Percentiles rank a stretch among this genome's conserved stretches.
Conservation (phyloP, 2,329 filamentous ascomycete genomes). For the Fonsecaea erecta region DNA sequence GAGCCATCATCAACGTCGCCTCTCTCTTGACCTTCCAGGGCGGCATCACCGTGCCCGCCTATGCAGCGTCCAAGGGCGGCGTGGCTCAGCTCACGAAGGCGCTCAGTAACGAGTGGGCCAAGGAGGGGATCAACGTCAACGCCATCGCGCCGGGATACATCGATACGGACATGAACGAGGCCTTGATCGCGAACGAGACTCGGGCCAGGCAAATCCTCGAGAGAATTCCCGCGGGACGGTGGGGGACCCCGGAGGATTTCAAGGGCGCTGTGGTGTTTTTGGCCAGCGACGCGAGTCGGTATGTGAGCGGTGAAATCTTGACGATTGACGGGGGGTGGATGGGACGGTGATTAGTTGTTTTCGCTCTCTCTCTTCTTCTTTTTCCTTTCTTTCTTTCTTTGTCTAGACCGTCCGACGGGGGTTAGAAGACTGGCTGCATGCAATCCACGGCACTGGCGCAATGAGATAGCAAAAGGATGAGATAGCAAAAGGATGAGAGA, state of each 20-base stretch:
- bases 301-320: slow-evolving; percentile 55
- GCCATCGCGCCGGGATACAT: slow-evolving; percentile 90
- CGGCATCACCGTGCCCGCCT: slow-evolving; percentile 84
- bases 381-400: too few relatives aligned
- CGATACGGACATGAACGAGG: slow-evolving; percentile 91
- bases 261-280: slow-evolving; percentile 57
- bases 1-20: slow-evolving; percentile 77
- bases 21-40: slow-evolving; percentile 83
- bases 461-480: background rate
- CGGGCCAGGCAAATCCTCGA: slow-evolving; percentile 74
- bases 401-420: background rate
- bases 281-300: slow-evolving; percentile 51
- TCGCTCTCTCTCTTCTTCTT: too few relatives aligned
- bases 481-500: too few relatives aligned
- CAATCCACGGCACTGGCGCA: background rate
- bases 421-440: background rate
- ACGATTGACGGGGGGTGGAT: slow-evolving; percentile 43
- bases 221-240: slow-evolving; percentile 80
- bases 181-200: slow-evolving; percentile 72
- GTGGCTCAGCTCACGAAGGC: slow-evolving; percentile 84
- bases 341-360: slow-evolving; percentile 30
- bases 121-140: slow-evolving; percentile 81
- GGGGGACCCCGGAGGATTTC: slow-evolving; percentile 67
- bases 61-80: slow-evolving; percentile 83
- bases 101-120: slow-evolving; percentile 83